phyloP scores from a whole-genome alignment of 1,139 yeast species.

The Spencermartinsiella ligniputridi region DNA sequence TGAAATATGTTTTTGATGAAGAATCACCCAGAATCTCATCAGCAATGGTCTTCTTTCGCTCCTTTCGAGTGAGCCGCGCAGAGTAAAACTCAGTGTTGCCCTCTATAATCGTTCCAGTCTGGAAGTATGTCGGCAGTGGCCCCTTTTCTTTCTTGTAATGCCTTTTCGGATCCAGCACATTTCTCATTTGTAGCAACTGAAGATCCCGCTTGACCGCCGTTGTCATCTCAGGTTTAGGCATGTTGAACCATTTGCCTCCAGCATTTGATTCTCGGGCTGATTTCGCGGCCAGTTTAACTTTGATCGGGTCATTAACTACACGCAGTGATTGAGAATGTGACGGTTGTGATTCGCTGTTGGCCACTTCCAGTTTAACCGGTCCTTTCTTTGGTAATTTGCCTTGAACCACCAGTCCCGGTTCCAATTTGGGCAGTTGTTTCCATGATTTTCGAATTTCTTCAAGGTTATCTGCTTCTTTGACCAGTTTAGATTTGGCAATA shows the following conservation, averaged over 20 bases:
- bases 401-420: conserved; percentile 10
- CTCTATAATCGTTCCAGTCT: conserved; percentile 82
- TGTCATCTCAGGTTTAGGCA: conserved; percentile 78
- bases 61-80: conserved; percentile 62
- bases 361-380: not conserved
- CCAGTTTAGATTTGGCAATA: not conserved
- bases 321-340: conserved; percentile 22
- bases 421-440: conserved; percentile 26
- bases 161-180: conserved; percentile 90
- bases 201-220: conserved; percentile 72
- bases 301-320: conserved; percentile 50
- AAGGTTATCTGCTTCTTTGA: conserved; percentile 7
- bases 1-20: conserved; percentile 69
- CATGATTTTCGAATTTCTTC: conserved; percentile 18
- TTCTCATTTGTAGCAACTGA: conserved; percentile 74
- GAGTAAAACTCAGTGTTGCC: conserved; percentile 77
- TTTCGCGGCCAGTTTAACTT: conserved; percentile 24
- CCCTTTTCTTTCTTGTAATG: conserved; percentile 89
- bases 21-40: conserved; percentile 78
- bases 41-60: conserved; percentile 72
- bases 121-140: conserved; percentile 75
- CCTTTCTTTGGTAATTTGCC: not conserved
- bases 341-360: too few relatives aligned
- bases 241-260: conserved; percentile 72
- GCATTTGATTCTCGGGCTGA: conserved; percentile 37